Percentiles rank a stretch among this genome's conserved stretches.
phyloP scores from a whole-genome alignment of 371 early-diverging fungal genomes.

The Mucor piriformis region DNA sequence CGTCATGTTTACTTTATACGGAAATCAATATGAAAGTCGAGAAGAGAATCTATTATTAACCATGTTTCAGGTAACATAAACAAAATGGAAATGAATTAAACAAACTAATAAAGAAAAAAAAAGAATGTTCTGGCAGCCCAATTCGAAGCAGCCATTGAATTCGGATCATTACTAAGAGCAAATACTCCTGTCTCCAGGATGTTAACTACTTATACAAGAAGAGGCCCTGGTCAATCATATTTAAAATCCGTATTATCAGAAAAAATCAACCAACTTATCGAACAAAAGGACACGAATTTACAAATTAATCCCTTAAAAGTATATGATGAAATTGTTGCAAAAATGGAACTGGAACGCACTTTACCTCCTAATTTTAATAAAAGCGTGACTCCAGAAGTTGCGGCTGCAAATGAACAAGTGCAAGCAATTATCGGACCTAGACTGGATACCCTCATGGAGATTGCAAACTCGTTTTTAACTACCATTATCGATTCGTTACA shows the following conservation, averaged over 20 bases:
- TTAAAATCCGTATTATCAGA: conserved; percentile 86
- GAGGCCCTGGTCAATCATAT: conserved; percentile 94
- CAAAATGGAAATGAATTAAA: background rate
- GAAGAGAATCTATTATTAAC: conserved; percentile 93
- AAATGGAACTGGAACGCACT: conserved; percentile 54
- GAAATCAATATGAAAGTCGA: conserved; percentile 93
- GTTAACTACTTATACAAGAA: conserved; percentile 95
- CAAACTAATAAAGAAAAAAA: background rate
- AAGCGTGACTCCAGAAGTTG: conserved; percentile 73
- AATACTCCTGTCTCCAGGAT: conserved; percentile 95
- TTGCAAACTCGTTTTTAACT: conserved; percentile 75
- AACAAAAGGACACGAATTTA: conserved; percentile 69
- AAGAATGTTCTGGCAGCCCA: conserved; percentile 87
- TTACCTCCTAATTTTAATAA: conserved; percentile 40
- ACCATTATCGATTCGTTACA: conserved; percentile 79
- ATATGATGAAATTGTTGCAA: conserved; percentile 77
- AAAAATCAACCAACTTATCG: conserved; percentile 66
- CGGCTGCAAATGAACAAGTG: conserved; percentile 70
- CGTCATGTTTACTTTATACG: conserved; percentile 95
- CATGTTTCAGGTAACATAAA: conserved; percentile 84
- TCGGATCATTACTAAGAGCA: conserved; percentile 85
- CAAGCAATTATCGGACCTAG: conserved; percentile 76
- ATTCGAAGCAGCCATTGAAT: conserved; percentile 88
- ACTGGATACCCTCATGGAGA: conserved; percentile 74
- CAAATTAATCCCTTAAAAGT: conserved; percentile 91